Base-by-base conservation (phyloP, 345 rosid species). In the Bruguiera sexangula region DNA sequence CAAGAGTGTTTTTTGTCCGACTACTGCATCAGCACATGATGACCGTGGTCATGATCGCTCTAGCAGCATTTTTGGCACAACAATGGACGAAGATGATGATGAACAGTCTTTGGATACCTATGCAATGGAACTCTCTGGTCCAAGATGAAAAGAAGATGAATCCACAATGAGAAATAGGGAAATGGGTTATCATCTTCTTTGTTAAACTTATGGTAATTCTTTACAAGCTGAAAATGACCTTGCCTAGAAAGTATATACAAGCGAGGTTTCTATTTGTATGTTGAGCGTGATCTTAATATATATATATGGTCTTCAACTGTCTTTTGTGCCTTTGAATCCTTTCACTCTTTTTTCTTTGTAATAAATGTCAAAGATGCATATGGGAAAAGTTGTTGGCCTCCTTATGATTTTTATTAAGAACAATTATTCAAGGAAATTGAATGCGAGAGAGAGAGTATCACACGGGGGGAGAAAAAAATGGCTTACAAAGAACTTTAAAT, bases 91-190 rank as follows among this genome's bases (percentile, higher is more conserved):
- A 8, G 96, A 88, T n/a, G 96, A 89, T 57, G 91, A 91, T 66
- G 88, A 85, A 19, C 85, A 76, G 9, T 89, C 96, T 8, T 81
- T 89, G 72, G 94, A 91, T 80, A 81, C 88, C 76, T 83, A 82
- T 2, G 97, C 96, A 48, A 93, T 93, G 98, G 97, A 93, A 70
- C 89, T 91, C 61, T 93, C 98, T 32, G 92, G 97, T 62, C 98
- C 98, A 16, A 84, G 98, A 76, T 93, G 78, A 77, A 62, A 37
- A 34, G 52, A 68, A 22, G 62, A 19, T 26, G 57, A 67, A 69
- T n/a, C 43, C 37, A 26, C 7, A 56, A 31, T 59, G 54, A 69
- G 2, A 39, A 36, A 51, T 18, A 48, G 62, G 24, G 19, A 16
- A 48, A 50, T 30, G 22, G 20, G 30, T 37, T 11, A 39, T 5